A percentile compares a stretch with the other conserved stretches of the same genome.
These are phyloP conservation scores for Cercophora sp. DNA, from an alignment of 495 filamentous ascomycete species.

Conservation along the genomic window DNA sequence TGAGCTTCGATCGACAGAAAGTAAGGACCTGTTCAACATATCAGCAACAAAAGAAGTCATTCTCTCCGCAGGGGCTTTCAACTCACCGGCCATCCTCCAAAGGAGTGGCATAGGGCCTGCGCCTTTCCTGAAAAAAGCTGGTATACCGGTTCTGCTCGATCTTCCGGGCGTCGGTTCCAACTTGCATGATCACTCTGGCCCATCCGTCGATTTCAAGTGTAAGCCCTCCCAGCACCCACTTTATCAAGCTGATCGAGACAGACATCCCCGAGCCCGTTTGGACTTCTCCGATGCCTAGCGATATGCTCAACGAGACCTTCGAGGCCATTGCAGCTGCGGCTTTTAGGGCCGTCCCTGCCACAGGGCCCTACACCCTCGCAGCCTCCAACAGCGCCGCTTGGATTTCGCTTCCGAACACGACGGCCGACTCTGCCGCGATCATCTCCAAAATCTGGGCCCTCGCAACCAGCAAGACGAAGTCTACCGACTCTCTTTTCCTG, in stretches of 20 bases:
- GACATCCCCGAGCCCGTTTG: neutral
- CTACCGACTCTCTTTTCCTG: neutral
- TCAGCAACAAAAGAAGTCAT: conserved; percentile 19
- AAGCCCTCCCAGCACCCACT: neutral
- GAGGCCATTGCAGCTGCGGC: neutral
- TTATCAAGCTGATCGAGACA: neutral
- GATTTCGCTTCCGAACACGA: conserved; percentile 9
- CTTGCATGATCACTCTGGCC: conserved; percentile 23
- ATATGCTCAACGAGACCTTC: neutral
- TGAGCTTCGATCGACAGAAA: conserved; percentile 16
- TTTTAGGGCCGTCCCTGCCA: conserved; percentile 7
- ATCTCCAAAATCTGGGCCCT: neutral
- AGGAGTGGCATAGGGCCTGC: conserved; percentile 47
- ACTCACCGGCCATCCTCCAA: conserved; percentile 51
- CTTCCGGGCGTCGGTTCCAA: conserved; percentile 47
- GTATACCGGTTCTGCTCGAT: conserved; percentile 40
- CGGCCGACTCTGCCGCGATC: conserved; percentile 1
- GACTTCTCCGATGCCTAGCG: neutral
- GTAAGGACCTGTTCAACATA: conserved; percentile 5
- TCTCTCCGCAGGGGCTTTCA: conserved; percentile 38
- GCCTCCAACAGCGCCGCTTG: conserved; percentile 15
- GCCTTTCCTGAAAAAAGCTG: conserved; percentile 32
- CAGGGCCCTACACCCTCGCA: conserved; percentile 19
- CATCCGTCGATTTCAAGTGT: conserved; percentile 11
- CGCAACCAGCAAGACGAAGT: neutral